A percentile compares a stretch with the other conserved stretches of the same genome.
These are phyloP conservation scores for Fusarium piperis DNA, from an alignment of 2,329 filamentous ascomycete genomes.

Conservation along the genomic window DNA sequence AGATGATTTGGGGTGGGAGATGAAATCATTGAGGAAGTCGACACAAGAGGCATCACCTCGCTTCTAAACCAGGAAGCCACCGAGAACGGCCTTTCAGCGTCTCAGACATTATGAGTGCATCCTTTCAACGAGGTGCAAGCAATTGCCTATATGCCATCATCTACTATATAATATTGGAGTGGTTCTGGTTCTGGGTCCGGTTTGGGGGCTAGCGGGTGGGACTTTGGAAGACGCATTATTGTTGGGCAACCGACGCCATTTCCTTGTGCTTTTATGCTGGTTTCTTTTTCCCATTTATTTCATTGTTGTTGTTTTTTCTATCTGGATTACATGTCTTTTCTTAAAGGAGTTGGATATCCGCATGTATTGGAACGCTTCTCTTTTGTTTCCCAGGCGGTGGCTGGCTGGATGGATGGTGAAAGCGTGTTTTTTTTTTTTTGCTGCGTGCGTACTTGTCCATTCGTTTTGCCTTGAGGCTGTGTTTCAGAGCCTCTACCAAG, in stretches of 20 bases:
- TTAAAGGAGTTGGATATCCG: slow-evolving; percentile 28
- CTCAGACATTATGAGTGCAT: neutral
- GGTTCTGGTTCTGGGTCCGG: slow-evolving; percentile 24
- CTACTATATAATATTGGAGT: slow-evolving; percentile 38
- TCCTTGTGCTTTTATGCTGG: slow-evolving; percentile 24
- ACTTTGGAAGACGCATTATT: slow-evolving; percentile 42
- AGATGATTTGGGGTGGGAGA: slow-evolving; percentile 34
- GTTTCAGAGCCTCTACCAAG: slow-evolving; percentile 10
- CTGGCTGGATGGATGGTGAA: slow-evolving; percentile 14
- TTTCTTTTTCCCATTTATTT: slow-evolving; percentile 20
- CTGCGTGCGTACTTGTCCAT: slow-evolving; percentile 13
- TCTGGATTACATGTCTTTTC: slow-evolving; percentile 9
- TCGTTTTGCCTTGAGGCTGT: slow-evolving; percentile 6
- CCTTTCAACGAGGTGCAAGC: neutral
- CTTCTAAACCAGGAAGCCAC: neutral
- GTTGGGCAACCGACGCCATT: slow-evolving; percentile 41
- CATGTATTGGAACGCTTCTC: slow-evolving; percentile 18
- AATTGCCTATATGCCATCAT: slow-evolving; percentile 4
- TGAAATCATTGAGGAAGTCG: neutral
- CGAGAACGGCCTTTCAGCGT: slow-evolving; percentile 8
- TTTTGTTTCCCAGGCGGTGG: neutral
- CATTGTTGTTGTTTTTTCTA: slow-evolving; percentile 8
- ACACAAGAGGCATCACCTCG: slow-evolving; percentile 4
- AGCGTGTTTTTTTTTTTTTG: slow-evolving; percentile 31
- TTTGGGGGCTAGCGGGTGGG: slow-evolving; percentile 35